Conservation (phyloP, 805 yeast species). For the Wickerhamomyces queroliae region DNA sequence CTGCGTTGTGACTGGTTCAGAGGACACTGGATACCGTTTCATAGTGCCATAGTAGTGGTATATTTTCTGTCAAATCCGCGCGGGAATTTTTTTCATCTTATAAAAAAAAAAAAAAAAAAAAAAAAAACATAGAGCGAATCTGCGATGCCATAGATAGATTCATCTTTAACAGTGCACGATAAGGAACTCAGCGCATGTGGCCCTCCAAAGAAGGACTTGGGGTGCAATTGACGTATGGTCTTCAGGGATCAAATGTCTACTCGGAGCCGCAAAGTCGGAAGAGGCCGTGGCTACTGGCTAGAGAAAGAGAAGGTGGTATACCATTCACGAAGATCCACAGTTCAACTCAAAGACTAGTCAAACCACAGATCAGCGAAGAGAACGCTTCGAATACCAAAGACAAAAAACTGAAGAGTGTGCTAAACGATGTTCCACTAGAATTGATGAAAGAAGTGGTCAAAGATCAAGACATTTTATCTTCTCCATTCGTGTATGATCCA, state of each 20-base stretch:
- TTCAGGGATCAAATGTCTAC: constrained; percentile 27
- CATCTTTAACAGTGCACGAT: no score
- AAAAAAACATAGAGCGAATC: no score
- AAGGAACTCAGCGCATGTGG: no score
- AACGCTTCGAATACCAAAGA: neutral
- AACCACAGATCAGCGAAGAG: constrained; percentile 6
- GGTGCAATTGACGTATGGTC: constrained; percentile 36
- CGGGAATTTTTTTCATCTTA: no score
- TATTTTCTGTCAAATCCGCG: no score
- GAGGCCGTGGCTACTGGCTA: constrained; percentile 22
- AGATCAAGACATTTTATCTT: constrained; percentile 10
- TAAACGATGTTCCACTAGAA: neutral
- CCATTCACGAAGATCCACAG: constrained; percentile 8
- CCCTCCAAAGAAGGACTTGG: constrained; percentile 38
- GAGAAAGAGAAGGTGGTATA: constrained; percentile 18
- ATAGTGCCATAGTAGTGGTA: no score
- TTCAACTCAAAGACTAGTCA: constrained; percentile 6
- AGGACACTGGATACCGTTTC: no score
- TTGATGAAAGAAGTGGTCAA: constrained; percentile 1
- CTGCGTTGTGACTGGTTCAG: no score
- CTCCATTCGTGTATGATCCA: constrained; percentile 31
- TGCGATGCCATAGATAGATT: no score
- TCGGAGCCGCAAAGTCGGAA: constrained; percentile 10
- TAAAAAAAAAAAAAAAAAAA: no score
- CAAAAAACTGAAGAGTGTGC: neutral